Percentiles rank a stretch among this genome's conserved stretches.
Conservation (phyloP, 2,329 filamentous ascomycete species). For the Colletotrichum trifolii region DNA sequence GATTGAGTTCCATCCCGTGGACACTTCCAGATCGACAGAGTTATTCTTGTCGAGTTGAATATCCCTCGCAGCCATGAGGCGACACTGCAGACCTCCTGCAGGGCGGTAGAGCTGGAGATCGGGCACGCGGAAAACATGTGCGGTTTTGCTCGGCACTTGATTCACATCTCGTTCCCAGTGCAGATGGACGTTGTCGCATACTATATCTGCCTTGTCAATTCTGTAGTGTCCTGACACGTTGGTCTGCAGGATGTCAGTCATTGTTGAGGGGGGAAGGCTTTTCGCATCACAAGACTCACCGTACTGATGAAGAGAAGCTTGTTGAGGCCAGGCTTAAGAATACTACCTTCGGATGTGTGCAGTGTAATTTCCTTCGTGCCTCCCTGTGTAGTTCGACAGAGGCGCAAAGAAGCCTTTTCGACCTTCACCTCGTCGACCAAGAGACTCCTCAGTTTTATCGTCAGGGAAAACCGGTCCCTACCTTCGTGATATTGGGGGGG, state of each 20-base stretch:
- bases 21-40: constrained; percentile 78
- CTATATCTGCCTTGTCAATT: constrained; percentile 77
- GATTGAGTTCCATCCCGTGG: constrained; percentile 79
- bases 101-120: constrained; percentile 81
- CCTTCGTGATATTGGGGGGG: constrained; percentile 76
- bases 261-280: background rate
- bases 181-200: constrained; percentile 71
- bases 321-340: constrained; percentile 66
- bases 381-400: constrained; percentile 37
- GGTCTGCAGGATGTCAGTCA: constrained; percentile 57
- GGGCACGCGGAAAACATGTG: constrained; percentile 66
- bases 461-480: constrained; percentile 80
- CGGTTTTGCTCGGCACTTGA: constrained; percentile 56
- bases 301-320: constrained; percentile 41
- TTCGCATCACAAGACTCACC: constrained; percentile 41
- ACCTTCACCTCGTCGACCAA: constrained; percentile 77
- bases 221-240: constrained; percentile 79
- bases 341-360: constrained; percentile 47
- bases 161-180: constrained; percentile 71
- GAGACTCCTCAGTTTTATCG: constrained; percentile 76
- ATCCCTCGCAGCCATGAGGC: constrained; percentile 72
- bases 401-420: constrained; percentile 58
- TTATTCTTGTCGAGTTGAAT: constrained; percentile 85
- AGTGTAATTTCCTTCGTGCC: constrained; percentile 62
- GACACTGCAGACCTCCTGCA: constrained; percentile 74